Evolutionary conservation across 176 grass and related monocot genomes (phyloP).

Genomic region (Tillandsia leiboldiana): DNA sequence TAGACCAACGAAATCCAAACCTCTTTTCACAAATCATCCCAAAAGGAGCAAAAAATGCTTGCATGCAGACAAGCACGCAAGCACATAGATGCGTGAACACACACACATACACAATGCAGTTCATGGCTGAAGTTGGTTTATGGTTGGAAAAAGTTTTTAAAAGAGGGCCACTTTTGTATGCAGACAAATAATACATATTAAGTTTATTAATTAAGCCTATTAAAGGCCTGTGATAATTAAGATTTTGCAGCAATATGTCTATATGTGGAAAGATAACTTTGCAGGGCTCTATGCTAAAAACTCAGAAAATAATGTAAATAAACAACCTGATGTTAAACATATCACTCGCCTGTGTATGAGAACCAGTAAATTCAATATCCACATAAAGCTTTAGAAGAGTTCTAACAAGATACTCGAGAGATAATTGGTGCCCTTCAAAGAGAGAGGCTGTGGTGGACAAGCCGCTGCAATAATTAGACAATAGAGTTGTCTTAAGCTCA

Average conservation of each 20-base stretch:
- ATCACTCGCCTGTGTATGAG: slow-evolving; percentile 73
- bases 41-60: neutral
- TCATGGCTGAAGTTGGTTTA: too few relatives aligned
- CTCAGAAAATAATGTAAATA: too few relatives aligned
- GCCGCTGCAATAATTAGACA: slow-evolving; percentile 39
- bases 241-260: too few relatives aligned
- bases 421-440: slow-evolving; percentile 86
- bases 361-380: slow-evolving; percentile 99
- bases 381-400: slow-evolving; percentile 97
- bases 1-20: neutral
- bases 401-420: slow-evolving; percentile 78
- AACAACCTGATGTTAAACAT: neutral
- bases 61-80: too few relatives aligned
- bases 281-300: too few relatives aligned
- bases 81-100: too few relatives aligned
- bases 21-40: neutral
- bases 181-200: neutral
- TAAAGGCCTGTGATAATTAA: neutral
- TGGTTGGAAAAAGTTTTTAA: too few relatives aligned
- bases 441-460: slow-evolving; percentile 63
- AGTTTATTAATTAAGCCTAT: neutral
- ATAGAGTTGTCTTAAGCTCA: slow-evolving; percentile 3
- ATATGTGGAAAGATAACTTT: too few relatives aligned
- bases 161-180: too few relatives aligned
- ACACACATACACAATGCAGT: too few relatives aligned